Evolutionary conservation across 2,329 filamentous ascomycete species (phyloP), one percentile per base, ranked within the genome.

Genomic region (Elsinoe ampelina): DNA sequence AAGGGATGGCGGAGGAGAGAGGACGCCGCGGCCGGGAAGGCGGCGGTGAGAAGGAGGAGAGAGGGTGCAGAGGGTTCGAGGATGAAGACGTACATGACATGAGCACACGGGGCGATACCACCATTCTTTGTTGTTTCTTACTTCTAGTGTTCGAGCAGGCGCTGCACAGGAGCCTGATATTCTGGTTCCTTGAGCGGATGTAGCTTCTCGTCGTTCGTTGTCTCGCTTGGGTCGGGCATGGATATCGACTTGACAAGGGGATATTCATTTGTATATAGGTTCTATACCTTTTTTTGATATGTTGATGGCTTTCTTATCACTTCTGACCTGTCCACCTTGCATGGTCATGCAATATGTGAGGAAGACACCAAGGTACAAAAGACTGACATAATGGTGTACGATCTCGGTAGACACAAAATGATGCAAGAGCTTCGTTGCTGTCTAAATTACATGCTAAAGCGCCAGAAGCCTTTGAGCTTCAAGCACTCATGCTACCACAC

Each of bases 241-340:
- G 26, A 7, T 30, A 3, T 30, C 26, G 26, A 30, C 26, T 30
- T n/a, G n/a, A n/a, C n/a, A n/a, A n/a, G n/a, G n/a, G 26, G 26
- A 8, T 2, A 5, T 11, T 30, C 22, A 50, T 30, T 34, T 50
- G 48, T 52, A 52, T 26, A 52, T 52, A 52, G 34, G 48, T 52
- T 39, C 48, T 38, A 52, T 52, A 52, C 48, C 48, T 52, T 52
- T 17, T 39, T 22, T 52, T 39, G 26, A 34, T 26, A 45, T 45
- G 41, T 45, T 45, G 19, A 45, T 26, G 26, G 10, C 41, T 45
- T 26, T 20, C 15, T 11, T 45, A 17, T 10, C 13, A 39, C 2
- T 8, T 3, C 36, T 39, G 15, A 39, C 15, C 36, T 39, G 36
- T 39, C 3, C 11, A 38, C 11, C 3, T 15, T 13, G 2, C 35